Evolutionary conservation across 1,284 basidiomycete species (phyloP).

Genomic region (Termitomyces sp.): DNA sequence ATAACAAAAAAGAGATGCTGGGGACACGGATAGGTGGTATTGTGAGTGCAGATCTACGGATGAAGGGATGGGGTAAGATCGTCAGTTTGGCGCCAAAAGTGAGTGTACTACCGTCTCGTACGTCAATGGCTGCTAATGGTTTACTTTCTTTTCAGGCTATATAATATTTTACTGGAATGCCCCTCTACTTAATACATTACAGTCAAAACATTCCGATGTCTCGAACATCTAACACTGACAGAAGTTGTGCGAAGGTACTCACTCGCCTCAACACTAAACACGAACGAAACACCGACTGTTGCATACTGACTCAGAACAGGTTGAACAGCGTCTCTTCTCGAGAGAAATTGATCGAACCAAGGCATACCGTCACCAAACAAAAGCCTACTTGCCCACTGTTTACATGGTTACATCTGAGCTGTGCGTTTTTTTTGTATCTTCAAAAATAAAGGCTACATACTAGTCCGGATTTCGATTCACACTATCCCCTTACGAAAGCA

Average conservation of each 20-base stretch:
- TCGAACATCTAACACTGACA: not conserved
- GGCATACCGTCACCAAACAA: too few species aligned
- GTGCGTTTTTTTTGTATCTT: too few species aligned
- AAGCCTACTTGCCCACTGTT: too few species aligned
- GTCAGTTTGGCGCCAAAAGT: constrained; percentile 91
- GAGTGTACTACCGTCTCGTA: constrained; percentile 17
- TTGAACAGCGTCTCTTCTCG: too few species aligned
- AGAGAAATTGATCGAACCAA: too few species aligned
- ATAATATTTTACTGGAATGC: not conserved
- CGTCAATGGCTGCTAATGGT: not conserved
- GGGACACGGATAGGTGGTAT: constrained; percentile 94
- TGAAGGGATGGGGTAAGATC: constrained; percentile 95
- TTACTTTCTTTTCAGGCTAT: constrained; percentile 7
- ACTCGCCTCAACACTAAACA: not conserved
- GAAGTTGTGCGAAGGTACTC: not conserved
- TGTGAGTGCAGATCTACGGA: constrained; percentile 85
- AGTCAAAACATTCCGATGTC: not conserved
- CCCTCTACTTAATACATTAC: not conserved
- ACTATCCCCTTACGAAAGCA: too few species aligned
- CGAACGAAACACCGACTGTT: too few species aligned
- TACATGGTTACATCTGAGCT: too few species aligned
- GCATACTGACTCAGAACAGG: too few species aligned
- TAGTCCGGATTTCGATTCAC: too few species aligned
- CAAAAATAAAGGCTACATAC: too few species aligned
- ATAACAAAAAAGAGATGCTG: constrained; percentile 96